Evolutionary conservation across 169 alveolate species (phyloP).

Genomic region (Plasmodium relictum): DNA sequence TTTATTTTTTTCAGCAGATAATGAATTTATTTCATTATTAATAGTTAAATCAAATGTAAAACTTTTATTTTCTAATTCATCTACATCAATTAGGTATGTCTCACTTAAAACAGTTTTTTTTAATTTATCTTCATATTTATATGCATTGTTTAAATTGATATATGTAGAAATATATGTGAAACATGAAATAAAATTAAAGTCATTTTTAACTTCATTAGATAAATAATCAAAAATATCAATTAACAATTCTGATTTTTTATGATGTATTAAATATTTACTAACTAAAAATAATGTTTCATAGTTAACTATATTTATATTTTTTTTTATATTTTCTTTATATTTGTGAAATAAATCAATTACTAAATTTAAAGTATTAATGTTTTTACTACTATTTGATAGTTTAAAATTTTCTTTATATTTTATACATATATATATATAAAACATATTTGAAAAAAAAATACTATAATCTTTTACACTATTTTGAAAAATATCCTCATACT

Average conservation of each 20-base stretch:
- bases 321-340: conserved; percentile 29
- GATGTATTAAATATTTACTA: conserved; percentile 46
- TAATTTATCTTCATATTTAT: conserved; percentile 47
- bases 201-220: conserved; percentile 24
- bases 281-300: conserved; percentile 52
- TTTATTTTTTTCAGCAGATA: conserved; percentile 3
- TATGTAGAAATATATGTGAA: conserved; percentile 65
- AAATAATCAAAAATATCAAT: conserved; percentile 39
- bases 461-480: conserved; percentile 13
- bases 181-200: conserved; percentile 27
- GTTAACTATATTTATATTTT: conserved; percentile 25
- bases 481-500: conserved; percentile 42
- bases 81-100: conserved; percentile 71
- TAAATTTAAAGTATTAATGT: not conserved
- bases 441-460: conserved; percentile 47
- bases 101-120: conserved; percentile 50
- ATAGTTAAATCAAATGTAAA: not conserved
- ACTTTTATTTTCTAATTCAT: conserved; percentile 58
- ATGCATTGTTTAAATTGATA: conserved; percentile 27
- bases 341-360: conserved; percentile 50
- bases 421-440: conserved; percentile 53
- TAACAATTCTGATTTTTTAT: conserved; percentile 15
- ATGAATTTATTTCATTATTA: not conserved
- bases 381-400: too few species aligned
- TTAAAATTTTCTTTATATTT: not conserved